Percentiles rank a stretch among this genome's conserved stretches.
These are phyloP conservation scores for Quercus lobata DNA, from an alignment of 331 rosid genomes.

Conservation along the genomic window DNA sequence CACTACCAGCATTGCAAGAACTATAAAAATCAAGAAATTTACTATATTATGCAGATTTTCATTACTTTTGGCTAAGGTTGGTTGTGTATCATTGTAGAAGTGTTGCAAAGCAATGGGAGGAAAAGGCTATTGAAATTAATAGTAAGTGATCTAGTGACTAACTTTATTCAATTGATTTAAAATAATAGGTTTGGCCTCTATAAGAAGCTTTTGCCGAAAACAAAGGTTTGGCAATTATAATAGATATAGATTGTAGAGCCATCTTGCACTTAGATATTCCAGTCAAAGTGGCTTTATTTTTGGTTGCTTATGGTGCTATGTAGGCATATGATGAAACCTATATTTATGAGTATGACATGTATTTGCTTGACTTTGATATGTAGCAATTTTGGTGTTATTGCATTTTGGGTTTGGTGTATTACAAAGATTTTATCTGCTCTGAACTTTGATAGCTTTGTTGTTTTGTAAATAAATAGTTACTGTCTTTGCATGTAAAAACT, in stretches of 20 bases:
- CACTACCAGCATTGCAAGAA: background rate
- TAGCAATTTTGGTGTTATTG: background rate
- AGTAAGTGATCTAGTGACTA: conserved; percentile 27
- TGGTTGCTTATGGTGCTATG: too few species aligned
- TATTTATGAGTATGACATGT: too few species aligned
- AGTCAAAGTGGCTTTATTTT: too few species aligned
- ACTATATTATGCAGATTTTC: background rate
- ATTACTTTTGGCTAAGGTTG: background rate
- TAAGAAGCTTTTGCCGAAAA: background rate
- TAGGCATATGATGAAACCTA: too few species aligned
- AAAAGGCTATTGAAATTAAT: conserved; percentile 24
- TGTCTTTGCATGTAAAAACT: background rate
- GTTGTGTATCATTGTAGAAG: conserved; percentile 37
- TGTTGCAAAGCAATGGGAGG: conserved; percentile 9
- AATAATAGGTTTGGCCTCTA: background rate
- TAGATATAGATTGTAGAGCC: background rate
- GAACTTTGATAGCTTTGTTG: background rate
- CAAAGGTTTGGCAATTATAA: background rate
- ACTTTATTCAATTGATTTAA: background rate
- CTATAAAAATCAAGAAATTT: background rate
- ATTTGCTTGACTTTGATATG: too few species aligned
- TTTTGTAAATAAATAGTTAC: too few species aligned
- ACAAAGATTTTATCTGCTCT: background rate
- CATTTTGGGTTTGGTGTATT: background rate
- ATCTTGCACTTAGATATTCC: background rate